These are phyloP conservation scores for Pistacia integerrima DNA, from an alignment of 345 rosid genomes.

Conservation along the genomic window DNA sequence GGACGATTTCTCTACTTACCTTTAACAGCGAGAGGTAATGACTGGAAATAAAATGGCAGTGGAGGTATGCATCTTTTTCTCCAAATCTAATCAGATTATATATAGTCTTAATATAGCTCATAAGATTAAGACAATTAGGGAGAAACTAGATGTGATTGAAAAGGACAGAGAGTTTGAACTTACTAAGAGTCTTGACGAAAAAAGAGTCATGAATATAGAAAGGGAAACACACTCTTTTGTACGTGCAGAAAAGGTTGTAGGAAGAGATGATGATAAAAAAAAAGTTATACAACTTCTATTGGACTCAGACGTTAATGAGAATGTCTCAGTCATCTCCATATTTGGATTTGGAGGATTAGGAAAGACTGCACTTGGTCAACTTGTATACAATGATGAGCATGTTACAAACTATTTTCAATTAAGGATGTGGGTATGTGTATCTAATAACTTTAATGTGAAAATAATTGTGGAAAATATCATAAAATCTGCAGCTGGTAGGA, in stretches of 20 bases:
- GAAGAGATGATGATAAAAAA: slow-evolving; percentile 8
- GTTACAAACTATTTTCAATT: neutral
- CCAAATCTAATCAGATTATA: neutral
- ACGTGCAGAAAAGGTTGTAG: neutral
- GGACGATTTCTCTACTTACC: neutral
- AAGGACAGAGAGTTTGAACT: neutral
- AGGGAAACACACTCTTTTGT: slow-evolving; percentile 12
- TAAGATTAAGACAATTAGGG: neutral
- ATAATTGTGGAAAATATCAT: neutral
- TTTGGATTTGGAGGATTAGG: slow-evolving; percentile 1
- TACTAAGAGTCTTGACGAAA: neutral
- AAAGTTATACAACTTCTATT: neutral
- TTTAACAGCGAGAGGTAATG: neutral
- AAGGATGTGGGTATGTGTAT: neutral
- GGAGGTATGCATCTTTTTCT: neutral
- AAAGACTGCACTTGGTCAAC: slow-evolving; percentile 21
- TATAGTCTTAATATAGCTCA: neutral
- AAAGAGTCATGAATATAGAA: neutral
- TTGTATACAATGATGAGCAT: neutral
- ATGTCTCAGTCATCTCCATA: neutral
- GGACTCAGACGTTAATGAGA: neutral
- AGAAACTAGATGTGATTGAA: neutral
- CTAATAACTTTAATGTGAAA: neutral
- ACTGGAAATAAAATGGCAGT: neutral
- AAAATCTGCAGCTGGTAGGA: neutral